Conservation (phyloP, 179 eudicot species). For the Silene noctiflora region DNA sequence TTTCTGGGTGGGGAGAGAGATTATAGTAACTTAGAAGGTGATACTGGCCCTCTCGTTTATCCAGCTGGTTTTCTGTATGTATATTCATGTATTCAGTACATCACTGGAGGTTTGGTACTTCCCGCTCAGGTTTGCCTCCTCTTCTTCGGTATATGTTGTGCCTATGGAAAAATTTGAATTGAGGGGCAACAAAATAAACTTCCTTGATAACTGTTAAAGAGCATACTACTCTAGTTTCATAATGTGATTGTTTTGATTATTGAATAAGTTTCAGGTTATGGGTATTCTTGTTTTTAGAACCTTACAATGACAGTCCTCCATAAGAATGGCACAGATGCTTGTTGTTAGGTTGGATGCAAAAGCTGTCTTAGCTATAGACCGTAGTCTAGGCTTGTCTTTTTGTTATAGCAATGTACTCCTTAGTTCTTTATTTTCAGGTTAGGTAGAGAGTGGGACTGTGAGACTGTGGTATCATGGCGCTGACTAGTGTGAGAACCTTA, state of each 20-base stretch:
- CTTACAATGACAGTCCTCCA: too few species aligned
- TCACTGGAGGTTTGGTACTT: constrained; percentile 75
- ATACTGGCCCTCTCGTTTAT: constrained; percentile 93
- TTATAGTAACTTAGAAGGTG: constrained; percentile 81
- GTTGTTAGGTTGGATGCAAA: too few species aligned
- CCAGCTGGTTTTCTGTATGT: constrained; percentile 95
- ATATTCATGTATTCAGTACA: constrained; percentile 69
- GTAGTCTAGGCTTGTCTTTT: background rate
- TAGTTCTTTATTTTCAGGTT: background rate
- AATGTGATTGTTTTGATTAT: background rate
- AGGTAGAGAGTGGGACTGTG: background rate
- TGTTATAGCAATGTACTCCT: background rate
- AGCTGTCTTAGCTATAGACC: background rate
- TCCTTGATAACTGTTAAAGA: background rate
- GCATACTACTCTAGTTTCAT: background rate
- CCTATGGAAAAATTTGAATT: background rate
- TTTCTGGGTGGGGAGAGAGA: constrained; percentile 87
- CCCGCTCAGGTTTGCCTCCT: constrained; percentile 65
- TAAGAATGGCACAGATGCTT: too few species aligned
- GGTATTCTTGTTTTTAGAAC: too few species aligned
- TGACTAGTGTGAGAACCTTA: background rate
- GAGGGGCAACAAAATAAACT: background rate
- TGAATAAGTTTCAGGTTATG: background rate
- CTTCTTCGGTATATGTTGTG: background rate
- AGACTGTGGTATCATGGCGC: background rate